phyloP scores from a whole-genome alignment of 1,284 basidiomycete genomes.

The Ceratobasidium sp. region DNA sequence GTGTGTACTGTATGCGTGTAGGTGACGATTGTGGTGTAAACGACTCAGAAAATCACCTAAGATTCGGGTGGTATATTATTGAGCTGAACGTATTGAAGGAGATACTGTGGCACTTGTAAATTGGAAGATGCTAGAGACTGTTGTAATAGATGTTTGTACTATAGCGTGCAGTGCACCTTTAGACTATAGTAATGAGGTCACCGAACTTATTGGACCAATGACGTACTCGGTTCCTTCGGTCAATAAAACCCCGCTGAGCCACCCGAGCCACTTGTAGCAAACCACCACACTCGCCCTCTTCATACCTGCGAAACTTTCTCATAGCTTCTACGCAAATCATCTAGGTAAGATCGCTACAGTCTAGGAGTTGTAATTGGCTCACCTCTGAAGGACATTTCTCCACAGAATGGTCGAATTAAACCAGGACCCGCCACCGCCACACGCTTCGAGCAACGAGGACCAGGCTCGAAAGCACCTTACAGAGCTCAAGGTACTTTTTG shows the following conservation, averaged over 20 bases:
- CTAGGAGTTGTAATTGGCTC: background rate
- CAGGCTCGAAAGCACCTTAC: background rate
- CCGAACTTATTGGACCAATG: background rate
- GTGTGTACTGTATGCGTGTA: too few relatives aligned
- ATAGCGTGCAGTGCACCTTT: too few relatives aligned
- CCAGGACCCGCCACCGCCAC: background rate
- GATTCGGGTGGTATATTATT: too few relatives aligned
- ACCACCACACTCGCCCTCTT: background rate
- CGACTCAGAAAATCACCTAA: too few relatives aligned
- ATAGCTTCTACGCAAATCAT: background rate
- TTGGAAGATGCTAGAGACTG: too few relatives aligned
- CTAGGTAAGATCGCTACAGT: background rate
- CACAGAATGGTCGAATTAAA: background rate
- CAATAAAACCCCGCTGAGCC: background rate
- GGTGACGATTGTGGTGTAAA: too few relatives aligned
- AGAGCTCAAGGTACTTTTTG: constrained; percentile 9
- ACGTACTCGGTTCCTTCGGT: background rate
- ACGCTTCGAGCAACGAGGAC: background rate
- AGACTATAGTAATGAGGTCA: too few relatives aligned
- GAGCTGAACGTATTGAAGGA: too few relatives aligned
- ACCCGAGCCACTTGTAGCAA: background rate
- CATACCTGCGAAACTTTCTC: too few relatives aligned
- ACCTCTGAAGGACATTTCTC: background rate
- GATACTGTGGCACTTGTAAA: too few relatives aligned
- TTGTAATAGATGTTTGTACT: too few relatives aligned